Base-by-base conservation (phyloP, 345 rosid species). In the Kernera saxatilis region DNA sequence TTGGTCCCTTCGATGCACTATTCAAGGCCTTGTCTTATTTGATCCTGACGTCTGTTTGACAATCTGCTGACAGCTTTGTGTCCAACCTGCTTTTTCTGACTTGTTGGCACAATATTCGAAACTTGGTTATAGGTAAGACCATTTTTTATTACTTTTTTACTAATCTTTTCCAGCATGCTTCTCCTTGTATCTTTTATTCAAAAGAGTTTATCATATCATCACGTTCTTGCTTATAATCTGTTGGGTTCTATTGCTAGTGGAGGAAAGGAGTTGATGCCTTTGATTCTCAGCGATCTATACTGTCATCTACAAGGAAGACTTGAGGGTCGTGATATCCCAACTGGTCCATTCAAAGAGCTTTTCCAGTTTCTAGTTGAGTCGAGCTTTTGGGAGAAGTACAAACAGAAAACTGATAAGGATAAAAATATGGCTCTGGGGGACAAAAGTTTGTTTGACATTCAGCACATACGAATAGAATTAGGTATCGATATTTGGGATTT, bases 261-360 rank as follows among this genome's bases (percentile, higher is more conserved):
- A 72, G 92, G 88, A 40, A 85, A 82, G 75, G 91, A 89, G 80
- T 57, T 85, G 73, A 83, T 79, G 75, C 76, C 63, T 72, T 72
- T 91, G 62, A 79, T 94, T 72, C 82, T 91, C 73, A 85, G 61
- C 19, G 96, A 88, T 69, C 85, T 94, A 43, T 91, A 79, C 68
- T 89, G 87, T 82, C 97, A 89, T 72, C 79, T 94, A 14, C 88
- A 82, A 78, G 99, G 99, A 72, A 91, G 89, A 78, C 84, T 89
- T 80, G 90, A 85, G 80, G 97, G 96, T 70, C 95, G 93, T 78
- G 77, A 82, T 58, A 86, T 88, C 68, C 82, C 83, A 77, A 76
- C 87, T 6, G 99, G 97, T 67, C 91, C 92, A 51, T 94, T 91
- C 70, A 89, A 84, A 79, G 96, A 91, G 78, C 89, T 94, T 73